These are phyloP conservation scores for Bryoerythrophyllum caledonicum DNA, from an alignment of 225 moss, liverwort and hornwort species.

Conservation along the genomic window DNA sequence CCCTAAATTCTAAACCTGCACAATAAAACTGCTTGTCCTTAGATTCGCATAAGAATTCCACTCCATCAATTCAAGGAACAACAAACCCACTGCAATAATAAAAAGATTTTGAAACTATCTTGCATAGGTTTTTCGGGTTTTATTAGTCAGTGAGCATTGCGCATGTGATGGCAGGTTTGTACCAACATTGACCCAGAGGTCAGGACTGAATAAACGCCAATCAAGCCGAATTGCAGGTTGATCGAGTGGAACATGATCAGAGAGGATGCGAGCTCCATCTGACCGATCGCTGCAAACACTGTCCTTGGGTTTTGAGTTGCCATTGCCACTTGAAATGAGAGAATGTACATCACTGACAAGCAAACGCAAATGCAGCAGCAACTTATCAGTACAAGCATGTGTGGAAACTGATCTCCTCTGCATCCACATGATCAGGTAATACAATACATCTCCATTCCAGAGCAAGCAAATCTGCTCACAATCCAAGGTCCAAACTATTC, in stretches of 20 bases:
- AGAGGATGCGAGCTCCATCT: background rate
- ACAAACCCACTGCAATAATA: too few species aligned
- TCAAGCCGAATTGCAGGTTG: background rate
- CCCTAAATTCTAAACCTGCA: too few species aligned
- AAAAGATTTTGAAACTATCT: too few species aligned
- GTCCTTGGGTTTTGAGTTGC: background rate
- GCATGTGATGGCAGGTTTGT: background rate
- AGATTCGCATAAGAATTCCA: too few species aligned
- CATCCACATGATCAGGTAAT: too few species aligned
- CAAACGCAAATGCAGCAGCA: background rate
- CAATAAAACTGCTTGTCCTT: too few species aligned
- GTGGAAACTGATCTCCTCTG: background rate
- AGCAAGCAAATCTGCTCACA: background rate
- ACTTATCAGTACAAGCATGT: background rate
- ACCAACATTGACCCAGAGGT: background rate
- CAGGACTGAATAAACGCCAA: background rate
- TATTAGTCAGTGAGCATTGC: background rate
- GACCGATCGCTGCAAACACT: slow-evolving; percentile 14
- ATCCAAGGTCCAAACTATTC: too few species aligned
- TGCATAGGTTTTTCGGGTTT: background rate
- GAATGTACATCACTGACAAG: background rate
- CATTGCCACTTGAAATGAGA: background rate
- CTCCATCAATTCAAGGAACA: too few species aligned
- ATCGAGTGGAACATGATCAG: background rate
- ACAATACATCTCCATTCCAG: too few species aligned